Evolutionary conservation across 768 basidiomycete genomes (phyloP), one percentile per base, ranked within the genome.

Genomic region (Psilocybe subaeruginosa): DNA sequence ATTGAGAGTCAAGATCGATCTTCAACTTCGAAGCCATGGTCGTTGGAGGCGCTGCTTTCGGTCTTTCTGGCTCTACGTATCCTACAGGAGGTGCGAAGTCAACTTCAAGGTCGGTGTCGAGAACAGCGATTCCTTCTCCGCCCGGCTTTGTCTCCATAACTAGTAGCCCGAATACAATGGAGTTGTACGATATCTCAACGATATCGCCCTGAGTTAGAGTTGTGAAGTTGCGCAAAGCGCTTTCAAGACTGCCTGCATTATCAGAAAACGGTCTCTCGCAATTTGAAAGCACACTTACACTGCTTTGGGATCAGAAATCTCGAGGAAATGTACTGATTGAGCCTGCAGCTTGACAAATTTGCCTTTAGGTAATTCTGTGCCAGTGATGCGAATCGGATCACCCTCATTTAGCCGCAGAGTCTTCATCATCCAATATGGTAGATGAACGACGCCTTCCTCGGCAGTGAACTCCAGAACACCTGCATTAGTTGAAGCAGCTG

Each of bases 341-440:
- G 97, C 92, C 76, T 99, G 97, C 49, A 99, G 80, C 76, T 99
- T 99, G 71, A 99, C 92, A 55, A 96, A 81, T 76, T 95, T 95
- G 63, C 97, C 97, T 75, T 99, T 99, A 0, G 87, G 87, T 14
- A 98, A 82, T 62, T 91, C 88, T 1, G 91, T 83, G 7, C 97
- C 95, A 4, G 91, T 95, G 55, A 99, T 89, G 47, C 95, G 89
- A 62, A 99, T 92, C 9, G 94, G 88, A 77, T 99, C 97, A 11
- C 97, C 97, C 76, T 99, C 97, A 58, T 89, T 89, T 29, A 99
- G 77, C 29, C 93, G 86, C 17, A 99, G 79, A 4, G 94, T 95
- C 78, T 92, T 95, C 97, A 99, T 99, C 93, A 99, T 97, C 97
- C 97, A 99, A 67, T 95, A 91, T 0, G 97, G 97, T 14, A 99